phyloP scores from a whole-genome alignment of 352 stramenopile genomes.

The Globisporangium yorkense region DNA sequence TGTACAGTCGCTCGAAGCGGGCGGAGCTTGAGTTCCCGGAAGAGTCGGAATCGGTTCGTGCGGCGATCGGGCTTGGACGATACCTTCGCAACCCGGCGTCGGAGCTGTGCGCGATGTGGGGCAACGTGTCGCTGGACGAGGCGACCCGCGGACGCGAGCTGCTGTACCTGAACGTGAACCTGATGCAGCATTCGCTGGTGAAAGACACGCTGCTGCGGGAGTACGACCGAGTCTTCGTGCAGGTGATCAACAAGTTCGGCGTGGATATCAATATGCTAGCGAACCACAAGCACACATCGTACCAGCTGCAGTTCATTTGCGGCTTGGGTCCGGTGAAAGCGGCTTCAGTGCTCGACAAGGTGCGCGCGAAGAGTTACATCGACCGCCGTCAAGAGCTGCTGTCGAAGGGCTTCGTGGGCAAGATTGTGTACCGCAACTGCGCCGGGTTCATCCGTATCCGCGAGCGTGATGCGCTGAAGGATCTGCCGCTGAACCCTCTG shows the following conservation, averaged over 20 bases:
- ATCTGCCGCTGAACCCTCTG: slow-evolving; percentile 78
- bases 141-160: slow-evolving; percentile 72
- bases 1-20: slow-evolving; percentile 85
- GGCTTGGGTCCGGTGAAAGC: slow-evolving; percentile 82
- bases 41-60: slow-evolving; percentile 73
- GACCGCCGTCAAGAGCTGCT: slow-evolving; percentile 82
- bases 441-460: slow-evolving; percentile 85
- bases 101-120: slow-evolving; percentile 84
- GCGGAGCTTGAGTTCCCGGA: slow-evolving; percentile 81
- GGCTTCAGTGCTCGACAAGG: slow-evolving; percentile 70
- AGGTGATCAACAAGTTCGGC: slow-evolving; percentile 84
- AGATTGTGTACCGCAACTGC: slow-evolving; percentile 86
- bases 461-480: slow-evolving; percentile 78
- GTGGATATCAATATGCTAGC: slow-evolving; percentile 87
- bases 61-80: slow-evolving; percentile 67
- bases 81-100: slow-evolving; percentile 84
- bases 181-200: slow-evolving; percentile 82
- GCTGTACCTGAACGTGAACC: slow-evolving; percentile 81
- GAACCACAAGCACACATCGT: slow-evolving; percentile 85
- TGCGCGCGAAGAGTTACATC: slow-evolving; percentile 80
- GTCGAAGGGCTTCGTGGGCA: slow-evolving; percentile 78
- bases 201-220: slow-evolving; percentile 82
- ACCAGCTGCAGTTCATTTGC: slow-evolving; percentile 85
- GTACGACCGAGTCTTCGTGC: slow-evolving; percentile 84
- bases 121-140: slow-evolving; percentile 73